These are phyloP conservation scores for Tylopilus plumbeoviolaceoides DNA, from an alignment of 768 basidiomycete genomes.

Conservation along the genomic window DNA sequence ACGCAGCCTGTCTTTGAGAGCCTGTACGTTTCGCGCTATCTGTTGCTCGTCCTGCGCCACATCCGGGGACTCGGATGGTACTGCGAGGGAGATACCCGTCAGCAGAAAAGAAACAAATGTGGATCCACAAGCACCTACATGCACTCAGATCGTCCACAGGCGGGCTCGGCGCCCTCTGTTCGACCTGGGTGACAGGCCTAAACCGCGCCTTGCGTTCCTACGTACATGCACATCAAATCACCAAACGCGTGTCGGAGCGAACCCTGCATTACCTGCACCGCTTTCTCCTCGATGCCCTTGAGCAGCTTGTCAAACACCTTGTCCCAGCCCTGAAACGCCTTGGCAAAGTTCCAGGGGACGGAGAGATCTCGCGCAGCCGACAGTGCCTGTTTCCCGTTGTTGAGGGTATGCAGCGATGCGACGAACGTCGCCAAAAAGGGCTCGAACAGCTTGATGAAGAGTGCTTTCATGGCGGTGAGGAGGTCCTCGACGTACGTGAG, in stretches of 20 bases:
- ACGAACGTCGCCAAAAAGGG: conserved; percentile 82
- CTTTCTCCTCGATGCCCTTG: conserved; percentile 69
- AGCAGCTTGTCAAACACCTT: conserved; percentile 72
- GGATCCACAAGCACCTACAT: conserved; percentile 34
- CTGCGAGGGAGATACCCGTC: conserved; percentile 23
- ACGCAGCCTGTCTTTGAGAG: conserved; percentile 80
- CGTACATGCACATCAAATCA: background rate
- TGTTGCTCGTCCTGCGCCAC: conserved; percentile 75
- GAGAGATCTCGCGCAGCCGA: conserved; percentile 35
- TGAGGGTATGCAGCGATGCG: conserved; percentile 70
- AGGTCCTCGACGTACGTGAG: conserved; percentile 92
- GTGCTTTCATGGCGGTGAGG: conserved; percentile 68
- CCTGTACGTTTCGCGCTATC: conserved; percentile 89
- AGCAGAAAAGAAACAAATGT: background rate
- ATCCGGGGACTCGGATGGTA: conserved; percentile 47
- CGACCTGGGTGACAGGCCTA: conserved; percentile 35
- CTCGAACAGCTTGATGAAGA: conserved; percentile 85
- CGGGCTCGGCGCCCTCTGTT: conserved; percentile 37
- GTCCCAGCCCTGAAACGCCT: conserved; percentile 79
- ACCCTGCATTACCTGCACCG: conserved; percentile 50
- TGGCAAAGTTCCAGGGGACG: conserved; percentile 62
- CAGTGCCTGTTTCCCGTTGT: conserved; percentile 35
- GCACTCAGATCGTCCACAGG: conserved; percentile 60
- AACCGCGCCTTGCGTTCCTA: conserved; percentile 74
- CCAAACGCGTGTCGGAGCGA: background rate